Evolutionary conservation across 129 eudicot genomes (phyloP).

Genomic region (Cynara cardunculus): DNA sequence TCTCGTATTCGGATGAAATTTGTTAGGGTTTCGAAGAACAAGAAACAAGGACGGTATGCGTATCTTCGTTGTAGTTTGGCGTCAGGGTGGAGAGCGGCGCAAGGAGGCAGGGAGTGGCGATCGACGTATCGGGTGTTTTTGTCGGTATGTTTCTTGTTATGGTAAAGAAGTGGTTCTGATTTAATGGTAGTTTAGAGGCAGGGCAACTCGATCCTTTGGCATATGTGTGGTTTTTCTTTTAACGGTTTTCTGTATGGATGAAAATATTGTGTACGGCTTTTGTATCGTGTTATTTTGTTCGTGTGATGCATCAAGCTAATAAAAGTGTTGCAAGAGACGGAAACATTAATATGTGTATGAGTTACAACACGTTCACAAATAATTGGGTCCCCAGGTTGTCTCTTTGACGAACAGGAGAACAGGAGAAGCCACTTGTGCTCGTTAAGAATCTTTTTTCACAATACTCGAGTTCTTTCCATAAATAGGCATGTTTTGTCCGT

Average conservation of each 20-base stretch:
- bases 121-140: not conserved
- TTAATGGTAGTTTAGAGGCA: not conserved
- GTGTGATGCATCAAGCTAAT: conserved; percentile 1
- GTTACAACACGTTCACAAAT: not conserved
- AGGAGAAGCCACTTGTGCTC: not conserved
- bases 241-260: not conserved
- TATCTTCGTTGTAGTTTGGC: not conserved
- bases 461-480: not conserved
- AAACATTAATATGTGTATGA: not conserved
- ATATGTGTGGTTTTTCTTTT: not conserved
- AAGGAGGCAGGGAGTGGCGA: not conserved
- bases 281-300: conserved; percentile 6
- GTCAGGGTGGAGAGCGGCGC: not conserved
- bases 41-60: not conserved
- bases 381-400: not conserved
- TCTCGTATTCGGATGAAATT: not conserved
- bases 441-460: not conserved
- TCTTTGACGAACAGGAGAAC: not conserved
- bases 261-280: not conserved
- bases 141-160: not conserved
- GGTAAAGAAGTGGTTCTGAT: not conserved
- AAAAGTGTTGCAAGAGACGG: not conserved
- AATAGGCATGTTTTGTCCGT: not conserved
- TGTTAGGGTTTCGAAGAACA: not conserved
- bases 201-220: conserved; percentile 35